phyloP scores from a whole-genome alignment of 805 yeast genomes.

The Komagataella ulmi region DNA sequence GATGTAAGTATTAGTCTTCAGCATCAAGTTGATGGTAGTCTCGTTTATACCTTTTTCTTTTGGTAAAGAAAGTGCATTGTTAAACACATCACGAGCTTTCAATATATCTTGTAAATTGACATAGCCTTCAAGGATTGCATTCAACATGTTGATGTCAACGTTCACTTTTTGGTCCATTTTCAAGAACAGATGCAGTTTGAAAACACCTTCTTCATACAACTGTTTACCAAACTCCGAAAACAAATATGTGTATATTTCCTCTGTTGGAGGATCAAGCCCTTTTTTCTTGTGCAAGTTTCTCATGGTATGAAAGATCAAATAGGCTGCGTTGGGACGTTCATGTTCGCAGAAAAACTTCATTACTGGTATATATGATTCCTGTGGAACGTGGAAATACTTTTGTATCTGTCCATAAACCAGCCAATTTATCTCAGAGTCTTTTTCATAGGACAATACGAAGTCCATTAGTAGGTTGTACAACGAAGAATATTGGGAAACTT shows the following conservation, averaged over 20 bases:
- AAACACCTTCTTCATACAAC: conserved; percentile 51
- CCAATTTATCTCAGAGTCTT: conserved; percentile 38
- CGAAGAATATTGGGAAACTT: conserved; percentile 15
- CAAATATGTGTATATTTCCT: conserved; percentile 45
- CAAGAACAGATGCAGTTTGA: conserved; percentile 46
- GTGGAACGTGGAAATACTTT: conserved; percentile 42
- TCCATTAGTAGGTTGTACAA: conserved; percentile 28
- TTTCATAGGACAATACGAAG: conserved; percentile 23
- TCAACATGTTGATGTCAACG: conserved; percentile 44
- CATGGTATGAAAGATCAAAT: conserved; percentile 47
- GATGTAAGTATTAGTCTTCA: conserved; percentile 43
- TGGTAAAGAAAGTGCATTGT: conserved; percentile 41
- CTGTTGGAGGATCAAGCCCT: conserved; percentile 34
- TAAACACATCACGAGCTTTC: conserved; percentile 46
- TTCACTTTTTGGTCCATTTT: conserved; percentile 48
- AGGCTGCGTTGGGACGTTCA: conserved; percentile 47
- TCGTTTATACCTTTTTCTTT: conserved; percentile 39
- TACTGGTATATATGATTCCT: conserved; percentile 42
- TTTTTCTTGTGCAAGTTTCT: conserved; percentile 40
- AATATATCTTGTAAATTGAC: conserved; percentile 40
- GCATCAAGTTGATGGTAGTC: conserved; percentile 53
- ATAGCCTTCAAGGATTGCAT: conserved; percentile 53
- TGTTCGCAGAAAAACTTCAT: conserved; percentile 41
- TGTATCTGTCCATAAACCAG: conserved; percentile 43
- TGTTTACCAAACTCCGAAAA: conserved; percentile 48